Evolutionary conservation across 2,329 filamentous ascomycete species (phyloP), one percentile per base, ranked within the genome.

Genomic region (Fusarium temperatum): DNA sequence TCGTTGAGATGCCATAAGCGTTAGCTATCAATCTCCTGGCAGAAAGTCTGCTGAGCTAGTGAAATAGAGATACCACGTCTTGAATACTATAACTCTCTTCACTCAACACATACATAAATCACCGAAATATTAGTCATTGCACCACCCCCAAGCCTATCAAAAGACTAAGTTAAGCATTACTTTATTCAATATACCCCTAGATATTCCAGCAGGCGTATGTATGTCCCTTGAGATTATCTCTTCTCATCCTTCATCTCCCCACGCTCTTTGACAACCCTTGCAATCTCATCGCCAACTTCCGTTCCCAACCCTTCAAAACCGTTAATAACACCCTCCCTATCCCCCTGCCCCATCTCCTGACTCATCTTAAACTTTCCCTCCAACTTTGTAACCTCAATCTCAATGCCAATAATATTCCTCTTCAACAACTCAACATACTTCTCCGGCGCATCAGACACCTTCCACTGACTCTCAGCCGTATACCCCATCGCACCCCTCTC

Each of bases 301-400:
- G 81, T 78, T 0, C 65, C 75, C 41, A 84, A 38, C 0, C 28
- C 58, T 50, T 81, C 79, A 70, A 92, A 91, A 0, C 91, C 90
- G 1, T 86, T 74, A 4, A 90, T 80, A 4, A 92, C 85, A 1
- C 91, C 90, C 15, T 87, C 79, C 1, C 85, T 78, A 76, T 92
- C 90, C 0, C 84, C 88, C 2, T 79, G 68, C 1, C 77, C 63
- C 82, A 85, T 82, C 75, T 92, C 90, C 81, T 92, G 90, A 69
- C 88, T 91, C 89, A 91, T 90, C 82, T 92, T 92, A 69, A 88
- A 90, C 81, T 90, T 91, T 8, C 90, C 89, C 56, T 87, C 86
- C 24, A 92, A 77, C 24, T 84, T 78, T 0, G 85, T 83, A 53
- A 92, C 84, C 39, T 82, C 79, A 45, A 92, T 88, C 78, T 91